A percentile compares a stretch with the other conserved stretches of the same genome.
phyloP scores from a whole-genome alignment of 2,329 filamentous ascomycete species.

The Trichophyton schoenleinii region DNA sequence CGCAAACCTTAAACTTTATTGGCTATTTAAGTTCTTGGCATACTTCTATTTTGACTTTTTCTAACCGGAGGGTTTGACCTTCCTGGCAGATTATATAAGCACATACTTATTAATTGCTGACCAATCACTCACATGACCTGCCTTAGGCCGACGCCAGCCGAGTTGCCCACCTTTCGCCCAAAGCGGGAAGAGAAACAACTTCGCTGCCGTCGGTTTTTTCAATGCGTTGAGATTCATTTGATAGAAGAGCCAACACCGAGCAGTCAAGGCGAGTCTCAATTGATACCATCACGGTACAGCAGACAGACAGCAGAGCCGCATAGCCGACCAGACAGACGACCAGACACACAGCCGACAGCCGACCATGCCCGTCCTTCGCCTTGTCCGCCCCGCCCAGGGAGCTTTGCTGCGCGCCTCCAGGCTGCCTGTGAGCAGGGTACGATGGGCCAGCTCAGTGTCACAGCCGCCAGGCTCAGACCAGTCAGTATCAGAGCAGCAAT shows the following conservation, averaged over 20 bases:
- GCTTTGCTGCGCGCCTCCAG: slow-evolving; percentile 4
- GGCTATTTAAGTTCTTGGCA: no score
- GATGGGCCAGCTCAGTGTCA: slow-evolving; percentile 44
- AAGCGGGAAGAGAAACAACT: not conserved
- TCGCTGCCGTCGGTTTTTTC: no score
- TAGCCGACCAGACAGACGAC: slow-evolving; percentile 13
- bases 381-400: slow-evolving; percentile 5
- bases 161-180: slow-evolving; percentile 1
- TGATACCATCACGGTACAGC: not conserved
- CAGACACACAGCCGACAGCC: not conserved
- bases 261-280: not conserved
- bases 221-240: not conserved
- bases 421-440: slow-evolving; percentile 17
- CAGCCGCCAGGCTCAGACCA: slow-evolving; percentile 48
- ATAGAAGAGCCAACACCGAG: not conserved
- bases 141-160: not conserved
- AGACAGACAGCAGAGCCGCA: slow-evolving; percentile 8
- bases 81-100: no score
- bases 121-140: not conserved
- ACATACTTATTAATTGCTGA: not conserved
- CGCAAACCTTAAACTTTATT: no score
- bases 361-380: slow-evolving; percentile 9
- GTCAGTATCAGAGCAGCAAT: slow-evolving; percentile 28
- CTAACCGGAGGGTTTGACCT: no score
- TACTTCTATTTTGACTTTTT: no score